A percentile compares a stretch with the other conserved stretches of the same genome.
Conservation (phyloP, 2,329 filamentous ascomycete species). For the Talaromyces sp. region DNA sequence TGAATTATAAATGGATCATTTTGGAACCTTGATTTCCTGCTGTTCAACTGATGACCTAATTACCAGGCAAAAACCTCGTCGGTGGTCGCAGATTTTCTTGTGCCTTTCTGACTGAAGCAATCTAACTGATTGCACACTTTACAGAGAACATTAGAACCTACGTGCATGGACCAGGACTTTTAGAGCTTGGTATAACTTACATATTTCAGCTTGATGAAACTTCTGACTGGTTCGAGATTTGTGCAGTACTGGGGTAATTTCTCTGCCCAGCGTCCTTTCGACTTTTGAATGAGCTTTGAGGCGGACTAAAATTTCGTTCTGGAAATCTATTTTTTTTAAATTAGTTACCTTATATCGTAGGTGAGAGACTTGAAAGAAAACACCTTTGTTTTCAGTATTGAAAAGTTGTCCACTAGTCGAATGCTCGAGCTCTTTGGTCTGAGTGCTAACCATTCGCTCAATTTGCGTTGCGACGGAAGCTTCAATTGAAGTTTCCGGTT, state of each 20-base stretch:
- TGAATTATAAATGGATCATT: not conserved
- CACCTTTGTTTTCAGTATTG: conserved; percentile 3
- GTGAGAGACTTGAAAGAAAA: not conserved
- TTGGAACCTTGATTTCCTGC: not conserved
- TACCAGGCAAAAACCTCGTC: conserved; percentile 5
- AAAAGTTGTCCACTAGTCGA: not conserved
- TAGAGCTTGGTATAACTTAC: conserved; percentile 2
- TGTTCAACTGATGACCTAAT: not conserved
- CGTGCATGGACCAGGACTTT: not conserved
- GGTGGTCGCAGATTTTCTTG: no score
- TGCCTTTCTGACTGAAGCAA: not conserved
- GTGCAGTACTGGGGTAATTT: conserved; percentile 11
- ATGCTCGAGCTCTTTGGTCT: conserved; percentile 3
- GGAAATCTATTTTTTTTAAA: not conserved
- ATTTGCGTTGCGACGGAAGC: conserved; percentile 3
- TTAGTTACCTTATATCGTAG: not conserved
- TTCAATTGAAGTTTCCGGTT: not conserved
- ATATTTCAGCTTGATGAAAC: conserved; percentile 10
- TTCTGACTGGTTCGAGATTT: conserved; percentile 6
- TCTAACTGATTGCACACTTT: conserved; percentile 8
- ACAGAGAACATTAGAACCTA: not conserved
- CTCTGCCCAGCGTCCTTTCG: conserved; percentile 10
- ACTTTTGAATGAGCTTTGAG: conserved; percentile 13
- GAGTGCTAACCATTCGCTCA: conserved; percentile 2
- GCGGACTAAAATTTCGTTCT: conserved; percentile 9